Base-by-base conservation (phyloP, 2,329 filamentous ascomycete genomes). In the Trichoderma brevicompactum region DNA sequence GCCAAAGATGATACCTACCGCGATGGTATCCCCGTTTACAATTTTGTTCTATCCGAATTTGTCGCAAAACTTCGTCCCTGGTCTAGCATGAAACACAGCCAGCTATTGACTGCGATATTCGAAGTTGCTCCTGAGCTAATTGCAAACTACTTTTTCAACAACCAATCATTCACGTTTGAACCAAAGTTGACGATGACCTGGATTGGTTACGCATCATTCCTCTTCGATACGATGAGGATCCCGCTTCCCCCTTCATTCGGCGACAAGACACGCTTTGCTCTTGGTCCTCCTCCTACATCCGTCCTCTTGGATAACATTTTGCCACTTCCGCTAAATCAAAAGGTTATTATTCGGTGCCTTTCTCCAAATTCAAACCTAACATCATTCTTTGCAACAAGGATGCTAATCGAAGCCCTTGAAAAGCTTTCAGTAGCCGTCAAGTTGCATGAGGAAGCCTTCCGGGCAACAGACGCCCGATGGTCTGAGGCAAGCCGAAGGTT, bases 171-270 rank as follows among this genome's bases (percentile, higher is more conserved):
- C 72, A 87, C 89, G 0, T 92, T 96, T 68, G 94, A 98, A 48
- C 94, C 95, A 0, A 98, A 97, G 74, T 83, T 96, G 5, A 95
- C 93, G 3, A 89, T 93, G 50, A 95, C 93, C 0, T 99, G 95
- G 95, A 91, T 98, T 70, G 94, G 94, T 48, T 97, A 96, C 74
- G 92, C 93, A 0, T 88, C 93, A 0, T 92, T 98, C 68, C 79
- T 99, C 5, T 96, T 96, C 76, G 91, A 90, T 67, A 87, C 89
- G 1, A 87, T 97, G 52, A 85, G 89, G 65, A 80, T 96, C 41
- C 87, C 89, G 1, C 81, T 97, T 2, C 94, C 94, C 2, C 74
- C 80, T 32, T 85, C 85, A 67, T 92, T 94, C 73, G 92, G 92
- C 12, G 86, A 88, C 70, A 82, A 82, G 46, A 82, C 85, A 12